phyloP scores from a whole-genome alignment of 164 flowering plant genomes.

The Berberis thunbergii region DNA sequence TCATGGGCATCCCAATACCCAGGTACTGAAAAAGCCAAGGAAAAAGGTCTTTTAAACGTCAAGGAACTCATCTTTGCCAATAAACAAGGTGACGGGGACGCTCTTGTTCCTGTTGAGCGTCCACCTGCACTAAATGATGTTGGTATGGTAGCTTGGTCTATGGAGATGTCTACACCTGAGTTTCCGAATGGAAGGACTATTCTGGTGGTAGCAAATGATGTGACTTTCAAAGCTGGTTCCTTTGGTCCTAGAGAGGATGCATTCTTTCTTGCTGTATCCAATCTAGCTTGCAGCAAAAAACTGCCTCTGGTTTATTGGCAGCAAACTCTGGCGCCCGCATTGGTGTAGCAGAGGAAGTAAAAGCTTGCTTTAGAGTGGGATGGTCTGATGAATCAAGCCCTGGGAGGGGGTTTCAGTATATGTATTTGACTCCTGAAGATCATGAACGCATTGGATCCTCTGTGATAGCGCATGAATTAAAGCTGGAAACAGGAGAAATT shows the following conservation, averaged over 20 bases:
- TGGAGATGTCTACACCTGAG: constrained; percentile 94
- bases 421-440: constrained; percentile 84
- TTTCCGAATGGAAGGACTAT: constrained; percentile 83
- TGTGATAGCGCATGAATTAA: constrained; percentile 83
- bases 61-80: constrained; percentile 72
- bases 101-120: constrained; percentile 64
- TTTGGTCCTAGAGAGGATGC: constrained; percentile 99
- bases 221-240: constrained; percentile 94
- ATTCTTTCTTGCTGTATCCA: constrained; percentile 83
- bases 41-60: constrained; percentile 47
- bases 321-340: constrained; percentile 98
- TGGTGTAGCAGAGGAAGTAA: constrained; percentile 98
- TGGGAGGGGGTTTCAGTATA: constrained; percentile 90
- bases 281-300: constrained; percentile 78
- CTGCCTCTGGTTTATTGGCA: constrained; percentile 92
- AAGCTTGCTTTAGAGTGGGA: constrained; percentile 81
- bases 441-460: constrained; percentile 51
- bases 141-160: constrained; percentile 97
- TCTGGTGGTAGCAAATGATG: constrained; percentile 81
- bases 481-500: constrained; percentile 61
- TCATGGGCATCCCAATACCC: constrained; percentile 54
- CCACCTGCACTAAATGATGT: constrained; percentile 77
- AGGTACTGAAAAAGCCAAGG: constrained; percentile 30
- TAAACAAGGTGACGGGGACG: constrained; percentile 64
- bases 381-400: constrained; percentile 92